Evolutionary conservation across 2,329 filamentous ascomycete genomes (phyloP).

Genomic region (Colletotrichum caudatum): DNA sequence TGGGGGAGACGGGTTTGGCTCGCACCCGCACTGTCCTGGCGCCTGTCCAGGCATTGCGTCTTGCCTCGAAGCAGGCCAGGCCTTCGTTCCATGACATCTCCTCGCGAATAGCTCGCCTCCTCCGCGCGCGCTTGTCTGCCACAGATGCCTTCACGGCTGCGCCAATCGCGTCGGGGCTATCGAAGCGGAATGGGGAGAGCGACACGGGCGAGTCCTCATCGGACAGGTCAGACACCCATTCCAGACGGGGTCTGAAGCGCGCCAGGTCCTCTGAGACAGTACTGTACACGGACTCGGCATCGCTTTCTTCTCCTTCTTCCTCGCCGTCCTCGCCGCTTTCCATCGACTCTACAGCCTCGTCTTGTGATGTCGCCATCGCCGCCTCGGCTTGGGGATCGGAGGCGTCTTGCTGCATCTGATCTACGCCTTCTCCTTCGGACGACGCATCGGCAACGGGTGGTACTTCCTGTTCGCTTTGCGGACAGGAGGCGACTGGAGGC

Average conservation of each 20-base stretch:
- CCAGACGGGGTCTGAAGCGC: conserved; percentile 63
- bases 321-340: conserved; percentile 49
- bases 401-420: conserved; percentile 18
- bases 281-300: conserved; percentile 66
- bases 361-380: conserved; percentile 6
- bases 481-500: conserved; percentile 53
- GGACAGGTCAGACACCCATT: conserved; percentile 70
- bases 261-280: conserved; percentile 66
- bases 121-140: conserved; percentile 65
- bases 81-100: conserved; percentile 85
- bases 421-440: conserved; percentile 8
- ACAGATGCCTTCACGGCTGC: conserved; percentile 55
- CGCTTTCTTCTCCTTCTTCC: conserved; percentile 55
- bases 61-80: conserved; percentile 80
- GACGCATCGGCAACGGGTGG: conserved; percentile 24
- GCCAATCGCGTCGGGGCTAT: conserved; percentile 62
- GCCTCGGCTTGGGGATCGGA: conserved; percentile 24
- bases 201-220: conserved; percentile 58
- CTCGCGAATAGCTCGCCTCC: conserved; percentile 68
- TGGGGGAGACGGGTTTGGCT: conserved; percentile 57
- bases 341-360: conserved; percentile 34
- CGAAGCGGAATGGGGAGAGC: conserved; percentile 64
- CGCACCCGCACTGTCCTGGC: conserved; percentile 72
- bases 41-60: conserved; percentile 87
- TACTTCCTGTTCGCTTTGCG: conserved; percentile 13